Percentiles rank a stretch among this genome's conserved stretches.
Evolutionary conservation across 2,329 filamentous ascomycete genomes (phyloP).

Genomic region (Akanthomyces dipterigenus): DNA sequence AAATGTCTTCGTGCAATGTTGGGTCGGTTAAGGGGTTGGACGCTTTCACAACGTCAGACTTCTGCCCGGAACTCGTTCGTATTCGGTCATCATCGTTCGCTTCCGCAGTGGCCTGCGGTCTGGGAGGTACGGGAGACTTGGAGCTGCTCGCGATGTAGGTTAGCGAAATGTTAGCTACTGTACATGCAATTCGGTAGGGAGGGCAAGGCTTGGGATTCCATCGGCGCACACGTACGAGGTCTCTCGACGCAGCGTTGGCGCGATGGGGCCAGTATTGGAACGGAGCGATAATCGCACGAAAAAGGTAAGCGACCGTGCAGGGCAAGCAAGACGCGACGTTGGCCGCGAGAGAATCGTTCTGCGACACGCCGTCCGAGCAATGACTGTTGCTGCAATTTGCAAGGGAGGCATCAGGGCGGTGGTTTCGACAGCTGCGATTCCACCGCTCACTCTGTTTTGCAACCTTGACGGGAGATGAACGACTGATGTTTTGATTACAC

Average conservation of each 20-base stretch:
- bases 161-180: not conserved
- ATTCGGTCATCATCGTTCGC: not conserved
- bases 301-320: not conserved
- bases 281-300: not conserved
- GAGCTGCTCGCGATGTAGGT: not conserved
- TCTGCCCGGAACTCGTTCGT: not conserved
- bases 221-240: not conserved
- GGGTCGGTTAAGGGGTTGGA: not conserved
- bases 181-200: no score
- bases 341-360: not conserved
- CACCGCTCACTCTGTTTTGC: not conserved
- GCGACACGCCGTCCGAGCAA: not conserved
- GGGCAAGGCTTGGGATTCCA: not conserved
- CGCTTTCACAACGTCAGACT: not conserved
- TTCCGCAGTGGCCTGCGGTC: not conserved
- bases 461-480: not conserved
- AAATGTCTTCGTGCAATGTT: constrained; percentile 74
- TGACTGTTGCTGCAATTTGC: not conserved
- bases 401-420: not conserved
- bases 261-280: not conserved
- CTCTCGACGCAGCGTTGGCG: not conserved
- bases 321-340: not conserved
- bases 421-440: not conserved
- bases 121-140: not conserved
- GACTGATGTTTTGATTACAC: no score